A percentile compares a stretch with the other conserved stretches of the same genome.
phyloP scores from a whole-genome alignment of 2,329 filamentous ascomycete species.

The Fusarium pseudoanthophilum region DNA sequence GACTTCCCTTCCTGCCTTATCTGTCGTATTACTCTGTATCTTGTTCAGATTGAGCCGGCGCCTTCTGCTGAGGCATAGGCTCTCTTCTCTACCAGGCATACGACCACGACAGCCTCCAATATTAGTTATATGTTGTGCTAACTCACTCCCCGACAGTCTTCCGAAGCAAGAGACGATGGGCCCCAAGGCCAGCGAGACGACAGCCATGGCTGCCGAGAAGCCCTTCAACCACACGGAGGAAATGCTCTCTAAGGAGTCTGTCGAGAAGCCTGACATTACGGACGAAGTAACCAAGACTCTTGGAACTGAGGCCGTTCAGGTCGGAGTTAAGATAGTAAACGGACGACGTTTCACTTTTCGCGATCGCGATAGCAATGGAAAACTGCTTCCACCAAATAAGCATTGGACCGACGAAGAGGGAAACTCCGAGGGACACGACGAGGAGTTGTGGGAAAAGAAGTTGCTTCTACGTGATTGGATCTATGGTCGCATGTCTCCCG shows the following conservation, averaged over 20 bases:
- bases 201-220: background rate
- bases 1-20: background rate
- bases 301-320: background rate
- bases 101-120: no score
- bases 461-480: background rate
- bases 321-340: background rate
- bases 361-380: background rate
- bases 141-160: fast-evolving
- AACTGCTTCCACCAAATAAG: background rate
- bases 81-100: background rate
- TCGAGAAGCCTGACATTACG: background rate
- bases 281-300: background rate
- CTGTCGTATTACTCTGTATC: background rate
- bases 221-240: fast-evolving
- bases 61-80: no score
- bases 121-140: fast-evolving
- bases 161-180: background rate
- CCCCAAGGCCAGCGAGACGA: background rate
- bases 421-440: background rate
- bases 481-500: background rate
- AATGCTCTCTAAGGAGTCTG: background rate
- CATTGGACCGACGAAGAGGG: background rate
- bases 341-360: background rate
- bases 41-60: no score
- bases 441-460: background rate